phyloP scores from a whole-genome alignment of 495 filamentous ascomycete species.

The Penicillium flavigenum region DNA sequence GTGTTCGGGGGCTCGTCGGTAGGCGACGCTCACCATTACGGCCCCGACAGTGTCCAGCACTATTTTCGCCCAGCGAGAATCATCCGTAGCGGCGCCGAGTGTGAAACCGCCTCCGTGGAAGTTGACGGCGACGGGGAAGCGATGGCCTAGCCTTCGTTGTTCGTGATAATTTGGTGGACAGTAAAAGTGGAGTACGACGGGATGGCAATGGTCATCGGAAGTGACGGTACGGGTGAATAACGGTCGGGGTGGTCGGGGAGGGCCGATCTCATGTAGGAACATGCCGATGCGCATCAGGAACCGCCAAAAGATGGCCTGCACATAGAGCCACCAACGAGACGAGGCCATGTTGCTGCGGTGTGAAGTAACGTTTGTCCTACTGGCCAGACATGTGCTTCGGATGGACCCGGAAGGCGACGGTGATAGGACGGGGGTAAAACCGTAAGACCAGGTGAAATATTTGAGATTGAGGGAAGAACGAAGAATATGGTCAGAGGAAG shows the following conservation, averaged over 20 bases:
- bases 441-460: not conserved
- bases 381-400: constrained; percentile 2
- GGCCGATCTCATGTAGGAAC: constrained; percentile 67
- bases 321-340: constrained; percentile 65
- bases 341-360: constrained; percentile 38
- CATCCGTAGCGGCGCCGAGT: constrained; percentile 67
- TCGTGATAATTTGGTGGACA: constrained; percentile 61
- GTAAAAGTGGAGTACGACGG: constrained; percentile 78
- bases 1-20: constrained; percentile 74
- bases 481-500: not conserved
- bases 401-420: constrained; percentile 3
- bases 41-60: constrained; percentile 57
- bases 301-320: constrained; percentile 75
- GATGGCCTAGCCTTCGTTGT: constrained; percentile 38
- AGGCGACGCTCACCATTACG: constrained; percentile 69
- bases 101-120: constrained; percentile 81
- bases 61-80: constrained; percentile 64
- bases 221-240: constrained; percentile 64
- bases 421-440: not conserved
- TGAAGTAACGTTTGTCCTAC: not conserved
- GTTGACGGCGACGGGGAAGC: constrained; percentile 64
- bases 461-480: not conserved
- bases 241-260: constrained; percentile 65
- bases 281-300: constrained; percentile 77
- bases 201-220: constrained; percentile 50